Base-by-base conservation (phyloP, 768 basidiomycete species). In the Boletus sensibilis region DNA sequence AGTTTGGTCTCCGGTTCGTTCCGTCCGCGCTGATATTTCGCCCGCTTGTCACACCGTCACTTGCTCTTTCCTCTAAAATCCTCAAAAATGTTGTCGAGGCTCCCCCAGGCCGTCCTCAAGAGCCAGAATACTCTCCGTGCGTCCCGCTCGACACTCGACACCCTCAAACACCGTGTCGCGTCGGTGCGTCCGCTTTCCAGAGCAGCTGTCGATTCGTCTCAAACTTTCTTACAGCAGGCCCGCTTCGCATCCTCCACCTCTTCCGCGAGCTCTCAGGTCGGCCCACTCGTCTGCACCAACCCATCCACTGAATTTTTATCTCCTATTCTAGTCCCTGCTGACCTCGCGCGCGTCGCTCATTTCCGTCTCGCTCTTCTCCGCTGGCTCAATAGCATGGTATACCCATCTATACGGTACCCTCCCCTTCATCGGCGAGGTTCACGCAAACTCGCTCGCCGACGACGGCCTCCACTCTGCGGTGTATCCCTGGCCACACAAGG, bases 311-410 rank as follows among this genome's bases (percentile, higher is more conserved):
- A 47, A 50, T 37, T 64, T 49, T 56, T 40, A 34, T 20, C 25
- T 45, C 34, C 2, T 13, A 14, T 14, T 55, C 21, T 53, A 92
- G 90, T 78, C 87, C 14, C 69, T 88, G 60, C 64, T 86, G 62
- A 82, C 78, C 68, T 92, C 92, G 53, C 87, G 86, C 69, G 79
- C 85, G 55, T 82, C 90, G 25, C 82, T 92, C 59, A 83, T 84
- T 53, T 86, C 94, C 45, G 85, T 86, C 58, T 85, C 91, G 47
- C 76, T 87, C 55, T 73, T 91, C 71, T 83, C 94, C 45, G 90
- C 77, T 59, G 97, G 97, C 59, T 88, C 96, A 45, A 83, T 97
- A 73, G 93, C 92, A 53, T 97, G 93, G 93, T 99, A 99, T 80
- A 88, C 92, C 66, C 89, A 94, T 73, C 83, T 94, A 55, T 98